phyloP scores from a whole-genome alignment of 2,329 filamentous ascomycete species.

The Microcyclospora tardicrescens region DNA sequence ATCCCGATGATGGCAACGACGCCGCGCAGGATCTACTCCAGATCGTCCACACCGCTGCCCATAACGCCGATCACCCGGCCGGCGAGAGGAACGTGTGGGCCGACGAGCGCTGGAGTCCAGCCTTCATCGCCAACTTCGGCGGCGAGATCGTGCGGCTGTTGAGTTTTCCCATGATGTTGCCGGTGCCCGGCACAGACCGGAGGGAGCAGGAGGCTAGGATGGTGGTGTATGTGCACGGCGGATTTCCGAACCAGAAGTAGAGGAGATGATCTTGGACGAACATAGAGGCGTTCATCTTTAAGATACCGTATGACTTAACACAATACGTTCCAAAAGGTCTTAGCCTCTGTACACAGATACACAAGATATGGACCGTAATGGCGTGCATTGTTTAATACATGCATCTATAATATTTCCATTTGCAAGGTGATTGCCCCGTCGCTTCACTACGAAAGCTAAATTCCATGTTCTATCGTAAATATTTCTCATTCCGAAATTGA shows the following conservation, averaged over 20 bases:
- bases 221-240: conserved; percentile 18
- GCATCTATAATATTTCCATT: too few species aligned
- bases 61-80: conserved; percentile 5
- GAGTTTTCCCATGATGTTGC: conserved; percentile 22
- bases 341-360: too few species aligned
- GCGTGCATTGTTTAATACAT: too few species aligned
- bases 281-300: too few species aligned
- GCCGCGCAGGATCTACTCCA: conserved; percentile 14
- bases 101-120: conserved; percentile 14
- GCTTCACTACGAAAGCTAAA: too few species aligned
- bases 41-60: conserved; percentile 11
- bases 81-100: conserved; percentile 14
- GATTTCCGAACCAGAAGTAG: background rate
- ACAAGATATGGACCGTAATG: too few species aligned
- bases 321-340: too few species aligned
- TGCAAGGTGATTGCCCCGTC: too few species aligned
- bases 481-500: too few species aligned
- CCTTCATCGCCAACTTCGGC: conserved; percentile 19
- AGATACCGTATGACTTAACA: too few species aligned
- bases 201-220: conserved; percentile 14
- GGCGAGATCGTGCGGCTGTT: conserved; percentile 17
- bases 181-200: conserved; percentile 1
- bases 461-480: too few species aligned
- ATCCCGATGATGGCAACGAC: conserved; percentile 6
- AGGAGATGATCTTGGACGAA: too few species aligned